These are phyloP conservation scores for Melanopsichium pennsylvanicum DNA, from an alignment of 1,284 basidiomycete species.

Conservation along the genomic window DNA sequence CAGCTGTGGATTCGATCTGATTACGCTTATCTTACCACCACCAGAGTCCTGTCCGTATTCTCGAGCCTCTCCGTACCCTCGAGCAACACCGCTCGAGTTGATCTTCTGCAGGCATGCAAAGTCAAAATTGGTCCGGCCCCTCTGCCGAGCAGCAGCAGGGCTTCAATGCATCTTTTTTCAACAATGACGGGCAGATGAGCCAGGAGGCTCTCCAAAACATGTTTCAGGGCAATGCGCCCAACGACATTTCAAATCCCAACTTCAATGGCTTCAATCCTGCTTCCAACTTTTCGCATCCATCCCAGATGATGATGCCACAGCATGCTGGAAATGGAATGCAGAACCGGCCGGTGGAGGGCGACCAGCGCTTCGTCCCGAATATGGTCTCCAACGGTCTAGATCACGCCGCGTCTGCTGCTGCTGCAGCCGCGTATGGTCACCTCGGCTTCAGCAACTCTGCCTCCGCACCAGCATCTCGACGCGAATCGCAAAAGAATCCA, in stretches of 20 bases:
- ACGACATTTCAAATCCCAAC: slow-evolving; percentile 10
- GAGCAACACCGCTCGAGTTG: neutral
- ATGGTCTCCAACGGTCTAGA: slow-evolving; percentile 23
- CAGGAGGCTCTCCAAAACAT: slow-evolving; percentile 37
- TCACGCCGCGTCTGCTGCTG: slow-evolving; percentile 39
- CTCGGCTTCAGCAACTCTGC: slow-evolving; percentile 32
- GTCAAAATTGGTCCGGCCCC: slow-evolving; percentile 27
- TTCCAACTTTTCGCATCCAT: slow-evolving; percentile 19
- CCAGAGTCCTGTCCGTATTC: no score
- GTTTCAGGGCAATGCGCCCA: slow-evolving; percentile 19
- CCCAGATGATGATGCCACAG: slow-evolving; percentile 36
- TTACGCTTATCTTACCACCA: neutral
- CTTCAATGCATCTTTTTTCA: slow-evolving; percentile 37
- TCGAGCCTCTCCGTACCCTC: no score
- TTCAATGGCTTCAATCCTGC: slow-evolving; percentile 25
- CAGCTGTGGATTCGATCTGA: neutral
- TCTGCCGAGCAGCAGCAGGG: slow-evolving; percentile 18
- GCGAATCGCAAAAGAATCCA: slow-evolving; percentile 21
- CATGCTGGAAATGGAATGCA: slow-evolving; percentile 12
- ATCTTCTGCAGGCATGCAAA: slow-evolving; percentile 22
- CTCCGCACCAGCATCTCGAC: slow-evolving; percentile 29
- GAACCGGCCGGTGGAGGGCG: slow-evolving; percentile 3
- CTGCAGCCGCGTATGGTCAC: slow-evolving; percentile 48
- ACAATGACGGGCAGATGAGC: slow-evolving; percentile 26
- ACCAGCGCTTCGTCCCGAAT: slow-evolving; percentile 14